These are phyloP conservation scores for Parafenestella ontariensis DNA, from an alignment of 2,329 filamentous ascomycete species.

Conservation along the genomic window DNA sequence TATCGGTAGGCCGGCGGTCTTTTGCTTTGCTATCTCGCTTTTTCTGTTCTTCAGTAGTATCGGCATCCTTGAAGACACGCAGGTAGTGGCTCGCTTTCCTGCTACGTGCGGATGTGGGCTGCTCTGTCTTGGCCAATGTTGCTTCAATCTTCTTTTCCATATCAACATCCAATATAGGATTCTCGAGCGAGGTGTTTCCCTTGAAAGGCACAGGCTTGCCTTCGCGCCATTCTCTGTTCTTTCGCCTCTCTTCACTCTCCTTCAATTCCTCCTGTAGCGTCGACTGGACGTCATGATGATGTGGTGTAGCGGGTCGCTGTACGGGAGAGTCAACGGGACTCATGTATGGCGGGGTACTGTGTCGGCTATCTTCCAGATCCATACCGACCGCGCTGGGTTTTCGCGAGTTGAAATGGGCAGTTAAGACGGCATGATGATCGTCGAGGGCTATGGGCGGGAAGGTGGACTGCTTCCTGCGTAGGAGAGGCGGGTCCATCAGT, in stretches of 20 bases:
- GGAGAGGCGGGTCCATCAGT: slow-evolving; percentile 42
- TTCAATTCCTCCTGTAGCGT: slow-evolving; percentile 36
- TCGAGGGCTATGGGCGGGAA: slow-evolving; percentile 32
- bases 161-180: slow-evolving; percentile 53
- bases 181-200: slow-evolving; percentile 47
- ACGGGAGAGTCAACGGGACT: slow-evolving; percentile 47
- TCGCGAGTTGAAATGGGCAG: slow-evolving; percentile 43
- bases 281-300: slow-evolving; percentile 27
- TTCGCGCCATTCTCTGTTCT: slow-evolving; percentile 58
- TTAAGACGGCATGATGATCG: slow-evolving; percentile 40
- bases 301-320: slow-evolving; percentile 40
- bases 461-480: slow-evolving; percentile 40
- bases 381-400: slow-evolving; percentile 26
- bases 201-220: slow-evolving; percentile 55
- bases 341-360: slow-evolving; percentile 48
- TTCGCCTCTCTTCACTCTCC: slow-evolving; percentile 51
- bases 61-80: slow-evolving; percentile 69
- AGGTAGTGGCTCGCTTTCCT: slow-evolving; percentile 71
- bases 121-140: slow-evolving; percentile 65
- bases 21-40: slow-evolving; percentile 55
- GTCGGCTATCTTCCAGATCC: slow-evolving; percentile 26
- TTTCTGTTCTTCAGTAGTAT: slow-evolving; percentile 60
- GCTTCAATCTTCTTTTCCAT: slow-evolving; percentile 71
- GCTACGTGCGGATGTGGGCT: slow-evolving; percentile 62
- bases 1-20: slow-evolving; percentile 45